Base-by-base conservation (phyloP, 441 rosid species). In the Brassica hybrid region DNA sequence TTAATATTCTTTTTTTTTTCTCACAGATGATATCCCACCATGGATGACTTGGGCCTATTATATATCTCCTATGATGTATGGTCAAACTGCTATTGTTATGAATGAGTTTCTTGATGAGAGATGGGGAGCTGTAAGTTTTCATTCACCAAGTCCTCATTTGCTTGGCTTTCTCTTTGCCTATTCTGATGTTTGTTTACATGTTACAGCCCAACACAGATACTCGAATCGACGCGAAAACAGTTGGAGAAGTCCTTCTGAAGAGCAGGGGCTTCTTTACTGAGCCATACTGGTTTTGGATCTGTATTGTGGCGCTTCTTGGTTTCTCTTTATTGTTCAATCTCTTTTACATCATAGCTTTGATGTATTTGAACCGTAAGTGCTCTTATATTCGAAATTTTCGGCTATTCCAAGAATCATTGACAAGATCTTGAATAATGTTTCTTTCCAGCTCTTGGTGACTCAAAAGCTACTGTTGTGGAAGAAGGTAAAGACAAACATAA, bases 21-120 rank as follows among this genome's bases (percentile, higher is more conserved):
- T n/a, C 71, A 32, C 85, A 94, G 98, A 90, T 81, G 93, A 90
- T 74, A 87, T 94, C 71, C 77, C 80, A 6, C 78, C 94, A n/a
- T 89, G 91, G 91, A 79, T 95, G 97, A 86, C 87, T 62, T 93
- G 98, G 99, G 96, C 90, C 34, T 93, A 88, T 78, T 93, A 87
- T 52, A 6, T 80, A 50, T 94, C 98, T 11, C 99, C 97, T 25
- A 91, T 93, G 98, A 93, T 92, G 90, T 93, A 95, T 73, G 97
- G 99, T 57, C 99, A 91, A 71, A 93, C 91, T 72, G 99, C 99
- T 67, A 85, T 92, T 71, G 90, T 77, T 75, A 83, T 90, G 85
- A 95, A 95, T 38, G 99, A 91, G 71, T 91, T 95, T 83, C 87
- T 90, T 14, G 94, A 91, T 30, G 70, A 91, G 5, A 84, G 98